Conservation (phyloP, 805 yeast genomes). For the Lipomyces lipofer region DNA sequence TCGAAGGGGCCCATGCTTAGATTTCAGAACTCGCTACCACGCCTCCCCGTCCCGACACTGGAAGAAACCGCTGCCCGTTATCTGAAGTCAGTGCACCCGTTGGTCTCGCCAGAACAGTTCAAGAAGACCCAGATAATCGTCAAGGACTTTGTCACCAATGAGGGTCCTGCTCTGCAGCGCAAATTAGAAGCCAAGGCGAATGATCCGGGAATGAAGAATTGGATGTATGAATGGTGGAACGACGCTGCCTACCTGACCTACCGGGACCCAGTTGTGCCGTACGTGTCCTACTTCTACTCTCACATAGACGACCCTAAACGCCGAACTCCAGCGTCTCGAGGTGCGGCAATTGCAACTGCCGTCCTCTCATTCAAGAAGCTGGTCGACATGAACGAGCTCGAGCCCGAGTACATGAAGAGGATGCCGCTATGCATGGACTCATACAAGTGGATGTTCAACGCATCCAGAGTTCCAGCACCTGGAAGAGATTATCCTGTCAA, state of each 20-base stretch:
- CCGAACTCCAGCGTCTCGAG: slow-evolving; percentile 51
- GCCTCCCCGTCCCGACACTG: slow-evolving; percentile 83
- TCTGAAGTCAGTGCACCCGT: slow-evolving; percentile 72
- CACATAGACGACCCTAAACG: slow-evolving; percentile 63
- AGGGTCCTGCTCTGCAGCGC: slow-evolving; percentile 67
- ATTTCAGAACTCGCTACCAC: slow-evolving; percentile 72
- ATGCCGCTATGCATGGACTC: slow-evolving; percentile 94
- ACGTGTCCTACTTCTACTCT: slow-evolving; percentile 83
- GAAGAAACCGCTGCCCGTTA: slow-evolving; percentile 69
- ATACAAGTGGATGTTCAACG: slow-evolving; percentile 87
- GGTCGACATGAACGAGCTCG: slow-evolving; percentile 70
- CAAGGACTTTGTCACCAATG: slow-evolving; percentile 60
- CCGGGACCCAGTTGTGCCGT: slow-evolving; percentile 93
- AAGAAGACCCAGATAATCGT: slow-evolving; percentile 57
- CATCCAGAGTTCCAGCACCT: slow-evolving; percentile 69
- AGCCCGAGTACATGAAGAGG: slow-evolving; percentile 74
- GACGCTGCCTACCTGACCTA: slow-evolving; percentile 87
- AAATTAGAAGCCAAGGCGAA: slow-evolving; percentile 60
- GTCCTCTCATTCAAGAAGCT: slow-evolving; percentile 65
- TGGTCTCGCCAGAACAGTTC: slow-evolving; percentile 51
- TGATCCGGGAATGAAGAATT: slow-evolving; percentile 63
- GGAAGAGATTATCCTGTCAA: slow-evolving; percentile 60
- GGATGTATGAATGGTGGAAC: slow-evolving; percentile 94
- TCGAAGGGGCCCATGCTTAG: slow-evolving; percentile 68
- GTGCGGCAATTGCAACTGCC: slow-evolving; percentile 70